Evolutionary conservation across 1,284 basidiomycete genomes (phyloP), one percentile per base, ranked within the genome.

Genomic region (Fomitopsis pinicola): DNA sequence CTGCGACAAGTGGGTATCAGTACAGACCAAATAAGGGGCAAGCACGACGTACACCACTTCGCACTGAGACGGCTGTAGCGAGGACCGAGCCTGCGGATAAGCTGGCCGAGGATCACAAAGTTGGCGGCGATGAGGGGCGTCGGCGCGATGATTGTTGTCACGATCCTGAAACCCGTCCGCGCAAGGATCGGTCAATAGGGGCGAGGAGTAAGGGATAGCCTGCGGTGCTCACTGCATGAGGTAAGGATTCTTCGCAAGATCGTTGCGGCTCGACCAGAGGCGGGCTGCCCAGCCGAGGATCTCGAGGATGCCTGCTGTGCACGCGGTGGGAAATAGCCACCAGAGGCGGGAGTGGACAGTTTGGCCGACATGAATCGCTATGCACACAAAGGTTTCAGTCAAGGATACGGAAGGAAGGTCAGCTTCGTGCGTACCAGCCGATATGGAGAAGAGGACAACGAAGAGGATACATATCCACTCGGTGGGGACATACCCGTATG

Each of bases 91-190:
- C 71, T 65, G 0, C 65, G 61, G 55, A 82, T 80, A 54, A 83
- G 69, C 33, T 71, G 67, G 7, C 80, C 80, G 1, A 84, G 72
- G 19, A 82, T 76, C 52, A 83, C 69, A 65, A 83, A 83, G 66
- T 78, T 79, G 7, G 78, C 80, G 3, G 81, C 81, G 2, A 81
- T 72, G 12, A 83, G 70, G 5, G 81, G 80, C 0, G 80, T 82
- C 12, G 82, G 82, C 6, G 77, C 76, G 42, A 83, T 70, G 57
- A 80, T 77, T 0, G 78, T 79, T 0, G 71, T 69, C 1, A 72
- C 68, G 10, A 80, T 78, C 62, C 80, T 81, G 57, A 8, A 8
- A 15, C 28, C 14, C 15, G 30, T 33, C 30, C 14, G 56, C 12
- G 12, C 26, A 17, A 40, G 19, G 12, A 8, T 14, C 12, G 9